phyloP scores from a whole-genome alignment of 768 basidiomycete species.

The Mycena amicta region DNA sequence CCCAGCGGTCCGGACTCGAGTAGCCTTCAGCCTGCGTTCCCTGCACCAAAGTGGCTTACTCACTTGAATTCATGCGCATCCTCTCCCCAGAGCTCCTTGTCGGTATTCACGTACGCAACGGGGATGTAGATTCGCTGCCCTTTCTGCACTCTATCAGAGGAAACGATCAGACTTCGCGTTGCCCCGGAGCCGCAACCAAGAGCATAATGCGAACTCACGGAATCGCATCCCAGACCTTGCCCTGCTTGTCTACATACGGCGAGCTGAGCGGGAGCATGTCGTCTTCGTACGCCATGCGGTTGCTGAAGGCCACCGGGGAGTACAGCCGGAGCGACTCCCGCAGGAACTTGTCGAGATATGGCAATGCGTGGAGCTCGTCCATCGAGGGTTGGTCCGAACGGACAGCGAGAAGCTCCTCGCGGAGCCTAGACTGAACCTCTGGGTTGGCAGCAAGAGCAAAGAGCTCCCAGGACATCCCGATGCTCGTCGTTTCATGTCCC shows the following conservation, averaged over 20 bases:
- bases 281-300: conserved; percentile 26
- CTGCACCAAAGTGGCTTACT: background rate
- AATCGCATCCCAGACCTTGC: conserved; percentile 22
- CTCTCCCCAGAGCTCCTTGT: conserved; percentile 23
- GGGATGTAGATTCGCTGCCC: conserved; percentile 34
- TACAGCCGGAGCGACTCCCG: conserved; percentile 38
- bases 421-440: conserved; percentile 38
- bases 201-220: no score
- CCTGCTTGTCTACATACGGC: conserved; percentile 27
- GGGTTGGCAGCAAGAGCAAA: conserved; percentile 37
- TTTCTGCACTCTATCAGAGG: conserved; percentile 23
- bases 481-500: no score
- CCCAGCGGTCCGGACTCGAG: conserved; percentile 54
- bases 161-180: background rate
- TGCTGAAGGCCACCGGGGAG: conserved; percentile 29
- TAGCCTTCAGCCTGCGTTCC: no score
- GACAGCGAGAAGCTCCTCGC: conserved; percentile 36
- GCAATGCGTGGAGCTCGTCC: conserved; percentile 45
- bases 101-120: conserved; percentile 26
- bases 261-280: conserved; percentile 28
- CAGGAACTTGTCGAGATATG: conserved; percentile 44
- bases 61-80: conserved; percentile 35
- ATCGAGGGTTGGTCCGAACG: conserved; percentile 38
- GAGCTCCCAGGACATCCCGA: conserved; percentile 36
- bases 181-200: background rate